Percentiles rank a stretch among this genome's conserved stretches.
Evolutionary conservation across 108 stramenopile genomes (phyloP).

Genomic region (Nannochloropsis salina): DNA sequence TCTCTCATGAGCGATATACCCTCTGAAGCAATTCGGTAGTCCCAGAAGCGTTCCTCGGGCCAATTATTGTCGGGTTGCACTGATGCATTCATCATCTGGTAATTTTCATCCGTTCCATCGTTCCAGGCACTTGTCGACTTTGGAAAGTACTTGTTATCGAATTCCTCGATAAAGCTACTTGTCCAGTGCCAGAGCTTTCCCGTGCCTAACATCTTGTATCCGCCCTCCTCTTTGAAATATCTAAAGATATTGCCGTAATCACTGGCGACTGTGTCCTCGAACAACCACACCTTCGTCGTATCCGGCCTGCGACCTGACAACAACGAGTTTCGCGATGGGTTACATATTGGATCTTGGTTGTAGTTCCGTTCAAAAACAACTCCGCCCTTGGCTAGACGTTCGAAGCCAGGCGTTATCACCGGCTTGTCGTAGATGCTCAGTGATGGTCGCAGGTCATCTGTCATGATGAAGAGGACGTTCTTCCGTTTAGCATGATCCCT

Average conservation of each 20-base stretch:
- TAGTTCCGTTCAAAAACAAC: constrained; percentile 23
- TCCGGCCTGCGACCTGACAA: background rate
- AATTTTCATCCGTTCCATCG: background rate
- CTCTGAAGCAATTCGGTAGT: background rate
- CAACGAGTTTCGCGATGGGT: constrained; percentile 17
- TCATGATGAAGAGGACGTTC: constrained; percentile 22
- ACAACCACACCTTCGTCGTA: constrained; percentile 8
- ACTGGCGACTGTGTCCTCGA: background rate
- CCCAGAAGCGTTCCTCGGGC: constrained; percentile 15
- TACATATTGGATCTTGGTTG: constrained; percentile 18
- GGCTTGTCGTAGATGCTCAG: constrained; percentile 15
- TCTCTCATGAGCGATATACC: background rate
- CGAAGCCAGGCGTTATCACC: constrained; percentile 19
- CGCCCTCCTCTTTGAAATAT: background rate
- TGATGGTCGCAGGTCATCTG: constrained; percentile 14
- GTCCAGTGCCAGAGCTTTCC: constrained; percentile 22
- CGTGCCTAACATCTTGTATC: background rate
- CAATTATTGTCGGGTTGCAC: constrained; percentile 7
- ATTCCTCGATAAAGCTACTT: background rate
- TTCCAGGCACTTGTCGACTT: background rate
- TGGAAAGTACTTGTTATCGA: background rate
- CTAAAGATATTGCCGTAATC: background rate
- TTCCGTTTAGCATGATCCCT: background rate
- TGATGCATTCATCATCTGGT: background rate
- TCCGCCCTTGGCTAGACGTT: constrained; percentile 15